Evolutionary conservation across 2,329 filamentous ascomycete species (phyloP), one percentile per base, ranked within the genome.

Genomic region (Pseudocercospora crystallina): DNA sequence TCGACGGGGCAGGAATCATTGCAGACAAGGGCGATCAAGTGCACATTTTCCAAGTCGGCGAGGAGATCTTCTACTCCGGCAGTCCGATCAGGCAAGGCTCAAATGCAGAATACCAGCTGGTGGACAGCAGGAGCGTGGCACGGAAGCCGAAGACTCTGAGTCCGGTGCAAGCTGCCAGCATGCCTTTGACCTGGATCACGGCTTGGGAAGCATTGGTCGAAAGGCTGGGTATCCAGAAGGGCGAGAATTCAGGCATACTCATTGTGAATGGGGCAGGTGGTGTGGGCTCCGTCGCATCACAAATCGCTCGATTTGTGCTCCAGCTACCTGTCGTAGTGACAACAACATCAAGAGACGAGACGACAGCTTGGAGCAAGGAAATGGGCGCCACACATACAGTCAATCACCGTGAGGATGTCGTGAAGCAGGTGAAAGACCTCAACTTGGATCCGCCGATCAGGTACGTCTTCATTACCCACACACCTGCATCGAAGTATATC

Each of bases 241-340:
- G 61, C 2, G 70, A 73, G 47, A 32, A 35, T 1, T 31, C 20
- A 7, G 49, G 45, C n/a, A 61, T 75, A 9, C 52, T 77, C 15
- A 76, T 77, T 50, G 69, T 76, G 56, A 77, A 77, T 50, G 75
- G 74, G 2, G 67, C 69, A 4, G 75, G 74, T 30, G 75, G 64
- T 8, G 71, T 76, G 32, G 74, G 75, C 9, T 69, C 67, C 8
- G 67, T 74, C 8, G 73, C 73, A 2, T 71, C 65, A 7, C 74
- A 77, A 59, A 71, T 77, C 46, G 74, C 74, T 1, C 64, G 72
- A 1, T 51, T 63, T 3, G 48, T 74, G 7, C 56, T 76, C 8
- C 62, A 68, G 12, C 52, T 77, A 4, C 72, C 71, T 0, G 67
- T 71, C n/a, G 72, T 76, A 5, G 62, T 76, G 31, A 73, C 73